Conservation (phyloP, 176 grass and related monocot species). For the Oryza meridionalis region DNA sequence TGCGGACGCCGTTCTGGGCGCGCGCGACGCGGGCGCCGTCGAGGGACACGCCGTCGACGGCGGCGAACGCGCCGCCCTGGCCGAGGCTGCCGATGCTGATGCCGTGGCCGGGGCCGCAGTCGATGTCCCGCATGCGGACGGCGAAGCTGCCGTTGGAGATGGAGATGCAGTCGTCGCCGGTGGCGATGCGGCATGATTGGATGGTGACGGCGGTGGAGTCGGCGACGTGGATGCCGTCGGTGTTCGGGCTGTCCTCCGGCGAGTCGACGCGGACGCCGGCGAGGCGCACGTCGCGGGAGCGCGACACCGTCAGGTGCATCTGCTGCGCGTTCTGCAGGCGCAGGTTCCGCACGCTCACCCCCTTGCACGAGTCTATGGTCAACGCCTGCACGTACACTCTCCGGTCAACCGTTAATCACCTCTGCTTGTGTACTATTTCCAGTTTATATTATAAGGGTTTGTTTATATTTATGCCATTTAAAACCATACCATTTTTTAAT, state of each 20-base stretch:
- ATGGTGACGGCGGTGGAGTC: constrained; percentile 72
- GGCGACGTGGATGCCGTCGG: constrained; percentile 89
- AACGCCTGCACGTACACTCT: constrained; percentile 46
- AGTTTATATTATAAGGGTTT: too few relatives aligned
- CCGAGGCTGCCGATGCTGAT: constrained; percentile 97
- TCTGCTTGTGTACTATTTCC: neutral
- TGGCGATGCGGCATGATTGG: constrained; percentile 70
- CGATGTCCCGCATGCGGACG: constrained; percentile 67
- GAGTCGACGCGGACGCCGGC: constrained; percentile 53
- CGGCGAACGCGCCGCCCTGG: constrained; percentile 57
- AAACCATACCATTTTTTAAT: too few relatives aligned
- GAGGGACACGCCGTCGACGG: constrained; percentile 58
- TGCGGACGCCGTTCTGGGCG: constrained; percentile 79
- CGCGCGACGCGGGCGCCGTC: constrained; percentile 56
- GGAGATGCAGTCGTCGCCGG: constrained; percentile 94
- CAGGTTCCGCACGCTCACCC: constrained; percentile 55
- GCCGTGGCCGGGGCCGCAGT: constrained; percentile 83
- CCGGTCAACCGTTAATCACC: neutral
- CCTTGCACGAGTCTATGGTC: constrained; percentile 68
- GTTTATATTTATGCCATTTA: too few relatives aligned
- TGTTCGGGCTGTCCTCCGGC: constrained; percentile 89
- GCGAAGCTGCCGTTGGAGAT: constrained; percentile 80
- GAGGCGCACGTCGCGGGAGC: constrained; percentile 56
- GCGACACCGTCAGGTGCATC: constrained; percentile 75
- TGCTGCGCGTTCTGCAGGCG: constrained; percentile 87